Evolutionary conservation across 1,284 basidiomycete species (phyloP), one percentile per base, ranked within the genome.

Genomic region (Sutorius eximius): DNA sequence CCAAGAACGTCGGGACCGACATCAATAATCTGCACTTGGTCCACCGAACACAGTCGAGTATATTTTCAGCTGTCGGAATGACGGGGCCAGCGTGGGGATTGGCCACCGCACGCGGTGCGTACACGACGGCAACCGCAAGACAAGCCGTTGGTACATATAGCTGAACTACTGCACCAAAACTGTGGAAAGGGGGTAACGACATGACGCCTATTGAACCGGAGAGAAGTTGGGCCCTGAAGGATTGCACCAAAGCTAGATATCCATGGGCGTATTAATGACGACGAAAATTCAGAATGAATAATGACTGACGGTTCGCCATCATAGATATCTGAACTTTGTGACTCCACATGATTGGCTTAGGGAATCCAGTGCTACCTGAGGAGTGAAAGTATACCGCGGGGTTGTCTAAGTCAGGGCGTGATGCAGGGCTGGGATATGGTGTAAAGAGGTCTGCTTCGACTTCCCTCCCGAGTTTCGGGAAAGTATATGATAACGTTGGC

Each of bases 341-440:
- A 5, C 53, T 62, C 18, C 59, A 53, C 2, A 60, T 49, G 10
- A 72, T 71, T 9, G 64, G 53, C 41, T 67, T 71, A 0, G 71
- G 71, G 30, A 65, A 68, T 18, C 71, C 71, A 0, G 71, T 73
- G 49, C 71, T 73, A 11, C 71, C 71, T 0, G 70, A 71, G 1
- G 72, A 73, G 45, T 72, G 72, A 24, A 66, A 29, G 36, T 68
- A 71, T 4, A 66, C n/a, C 5, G 51, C 49, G 5, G 57, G 48
- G 18, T 56, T 59, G 8, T 61, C 50, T 29, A 53, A 16, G 8
- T 55, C 38, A 5, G 64, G 58, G 5, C 53, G 51, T 1, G 27
- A 30, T 7, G n/a, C 3, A 7, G 55, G 46, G 2, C 24, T 11
- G 1, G 66, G 71, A 55, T 72, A 71, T 11, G 49, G 50, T 10